Conservation (phyloP, 441 rosid species). For the Manihot esculenta region DNA sequence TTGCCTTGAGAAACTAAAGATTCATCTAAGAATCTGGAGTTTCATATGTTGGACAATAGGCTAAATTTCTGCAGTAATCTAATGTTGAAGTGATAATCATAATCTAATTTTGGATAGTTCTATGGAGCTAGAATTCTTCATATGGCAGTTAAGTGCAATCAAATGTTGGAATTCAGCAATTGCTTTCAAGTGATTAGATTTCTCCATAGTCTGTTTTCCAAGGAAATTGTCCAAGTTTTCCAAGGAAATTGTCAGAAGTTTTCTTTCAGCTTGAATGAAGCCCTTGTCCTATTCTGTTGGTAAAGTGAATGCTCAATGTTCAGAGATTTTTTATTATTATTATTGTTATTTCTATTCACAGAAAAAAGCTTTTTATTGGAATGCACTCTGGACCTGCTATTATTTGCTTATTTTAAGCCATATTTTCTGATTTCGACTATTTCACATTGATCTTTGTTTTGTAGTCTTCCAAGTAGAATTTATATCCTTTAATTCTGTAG, state of each 20-base stretch:
- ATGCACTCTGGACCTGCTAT: neutral
- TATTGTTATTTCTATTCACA: neutral
- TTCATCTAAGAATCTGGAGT: neutral
- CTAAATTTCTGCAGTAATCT: neutral
- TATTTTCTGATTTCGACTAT: no score
- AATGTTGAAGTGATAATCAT: neutral
- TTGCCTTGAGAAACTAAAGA: no score
- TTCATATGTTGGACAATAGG: neutral
- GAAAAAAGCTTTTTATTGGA: neutral
- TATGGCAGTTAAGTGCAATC: neutral
- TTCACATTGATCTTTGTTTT: neutral
- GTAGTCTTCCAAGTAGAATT: no score
- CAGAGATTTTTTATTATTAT: no score
- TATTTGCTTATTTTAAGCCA: no score
- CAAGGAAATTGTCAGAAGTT: no score
- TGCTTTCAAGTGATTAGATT: neutral
- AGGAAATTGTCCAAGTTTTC: no score
- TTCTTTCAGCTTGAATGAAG: neutral
- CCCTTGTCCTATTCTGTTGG: neutral
- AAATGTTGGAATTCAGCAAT: neutral
- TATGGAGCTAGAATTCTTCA: neutral
- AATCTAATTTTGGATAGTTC: neutral
- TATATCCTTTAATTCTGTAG: no score
- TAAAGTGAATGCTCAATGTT: neutral
- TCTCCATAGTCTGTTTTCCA: neutral